Percentiles rank a stretch among this genome's conserved stretches.
Conservation (phyloP, 2,329 filamentous ascomycete species). For the Fusarium falciforme region DNA sequence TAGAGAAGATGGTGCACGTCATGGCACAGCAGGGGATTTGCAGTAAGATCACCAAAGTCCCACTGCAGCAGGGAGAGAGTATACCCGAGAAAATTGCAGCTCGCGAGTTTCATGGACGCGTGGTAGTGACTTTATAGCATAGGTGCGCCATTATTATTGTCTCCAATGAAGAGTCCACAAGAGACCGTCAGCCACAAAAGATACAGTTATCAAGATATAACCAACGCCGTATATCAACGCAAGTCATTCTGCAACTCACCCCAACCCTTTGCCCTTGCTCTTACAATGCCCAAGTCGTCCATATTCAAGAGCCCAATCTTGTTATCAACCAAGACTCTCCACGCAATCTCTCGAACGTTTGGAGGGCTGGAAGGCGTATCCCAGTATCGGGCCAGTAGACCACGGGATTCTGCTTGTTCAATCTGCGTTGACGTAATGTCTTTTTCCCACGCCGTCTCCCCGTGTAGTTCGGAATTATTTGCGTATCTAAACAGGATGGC, state of each 20-base stretch:
- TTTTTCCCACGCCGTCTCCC: neutral
- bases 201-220: too few species aligned
- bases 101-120: too few species aligned
- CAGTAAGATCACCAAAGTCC: too few species aligned
- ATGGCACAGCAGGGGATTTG: too few species aligned
- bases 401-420: neutral
- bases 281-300: neutral
- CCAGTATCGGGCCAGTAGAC: neutral
- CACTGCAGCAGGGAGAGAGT: too few species aligned
- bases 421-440: neutral
- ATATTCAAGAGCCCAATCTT: neutral
- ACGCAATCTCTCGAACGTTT: neutral
- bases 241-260: neutral
- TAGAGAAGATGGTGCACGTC: too few species aligned
- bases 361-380: neutral
- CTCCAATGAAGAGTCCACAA: too few species aligned
- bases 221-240: neutral
- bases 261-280: neutral
- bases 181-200: too few species aligned
- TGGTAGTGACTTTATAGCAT: too few species aligned
- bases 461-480: neutral
- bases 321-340: neutral
- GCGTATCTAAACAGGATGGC: neutral
- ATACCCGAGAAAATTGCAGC: too few species aligned
- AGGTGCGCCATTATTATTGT: too few species aligned